Base-by-base conservation (phyloP, 352 stramenopile species). In the Phytopythium boreale region DNA sequence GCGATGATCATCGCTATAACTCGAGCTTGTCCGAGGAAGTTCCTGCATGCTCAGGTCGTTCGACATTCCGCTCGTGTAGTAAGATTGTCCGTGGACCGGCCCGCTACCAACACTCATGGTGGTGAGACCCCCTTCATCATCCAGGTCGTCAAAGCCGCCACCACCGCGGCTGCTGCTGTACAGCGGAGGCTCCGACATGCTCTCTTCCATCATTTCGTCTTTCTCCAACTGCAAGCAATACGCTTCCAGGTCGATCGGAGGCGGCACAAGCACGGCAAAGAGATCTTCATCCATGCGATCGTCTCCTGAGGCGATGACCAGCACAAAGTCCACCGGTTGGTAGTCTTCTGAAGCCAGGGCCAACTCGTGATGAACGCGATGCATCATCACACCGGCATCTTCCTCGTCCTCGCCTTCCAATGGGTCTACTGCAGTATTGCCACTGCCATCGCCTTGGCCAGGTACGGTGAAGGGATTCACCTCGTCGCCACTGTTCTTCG, bases 271-370 rank as follows among this genome's bases (percentile, higher is more conserved):
- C 46, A 90, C 80, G 1, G 80, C 68, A 61, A 95, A 95, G 55
- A 95, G 51, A 64, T 95, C 87, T 75, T 95, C 87, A 59, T 95
- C 87, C 2, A 82, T 93, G 15, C 85, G 80, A 31, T 92, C 84
- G 53, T 95, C 85, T 9, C 87, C 87, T 1, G 87, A 93, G 0
- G 87, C 84, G 43, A 93, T 92, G n/a, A 95, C 82, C 5, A 95
- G 63, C 24, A 95, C 71, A 64, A 93, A 95, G 61, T 95, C 87
- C 19, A 95, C 84, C 20, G 72, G 62, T 2, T 75, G 70, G 20
- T 78, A 72, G 5, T 68, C 71, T 29, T 81, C 58, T 12, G 31
- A n/a, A 26, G 31, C 49, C 29, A n/a, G 57, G 26, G 75, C 63
- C 17, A 75, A 26, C 29, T 71, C 56, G 4, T 62, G 29, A n/a